phyloP scores from a whole-genome alignment of 805 yeast genomes.

The Suhomyces vadensis region DNA sequence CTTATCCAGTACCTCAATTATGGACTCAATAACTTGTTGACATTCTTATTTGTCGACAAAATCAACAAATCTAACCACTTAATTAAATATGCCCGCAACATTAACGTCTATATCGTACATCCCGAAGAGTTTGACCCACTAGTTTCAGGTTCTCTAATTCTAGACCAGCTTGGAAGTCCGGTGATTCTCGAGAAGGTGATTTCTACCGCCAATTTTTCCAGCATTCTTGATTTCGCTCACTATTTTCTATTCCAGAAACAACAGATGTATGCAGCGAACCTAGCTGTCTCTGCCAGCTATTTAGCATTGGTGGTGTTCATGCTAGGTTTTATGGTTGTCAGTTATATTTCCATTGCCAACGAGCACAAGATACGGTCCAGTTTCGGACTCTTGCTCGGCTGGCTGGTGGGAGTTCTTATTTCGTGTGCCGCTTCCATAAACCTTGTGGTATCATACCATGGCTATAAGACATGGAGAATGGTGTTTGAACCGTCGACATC shows the following conservation, averaged over 20 bases:
- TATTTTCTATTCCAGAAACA: constrained; percentile 15
- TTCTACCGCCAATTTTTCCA: constrained; percentile 11
- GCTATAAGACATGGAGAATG: constrained; percentile 24
- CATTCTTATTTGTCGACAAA: constrained; percentile 27
- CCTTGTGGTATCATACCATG: constrained; percentile 18
- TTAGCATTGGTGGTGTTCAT: constrained; percentile 3
- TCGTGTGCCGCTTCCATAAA: constrained; percentile 30
- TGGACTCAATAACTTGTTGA: constrained; percentile 21
- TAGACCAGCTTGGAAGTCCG: neutral
- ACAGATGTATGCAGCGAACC: constrained; percentile 4
- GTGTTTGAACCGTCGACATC: constrained; percentile 29
- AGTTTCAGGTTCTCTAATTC: constrained; percentile 1
- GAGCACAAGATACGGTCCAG: constrained; percentile 35
- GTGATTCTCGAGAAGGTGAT: constrained; percentile 6
- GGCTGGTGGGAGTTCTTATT: constrained; percentile 30
- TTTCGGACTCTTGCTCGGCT: constrained; percentile 37
- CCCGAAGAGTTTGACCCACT: constrained; percentile 3
- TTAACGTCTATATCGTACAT: constrained; percentile 27
- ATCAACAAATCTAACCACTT: constrained; percentile 29
- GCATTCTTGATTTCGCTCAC: constrained; percentile 18
- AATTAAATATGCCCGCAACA: constrained; percentile 23
- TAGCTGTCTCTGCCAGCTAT: constrained; percentile 6
- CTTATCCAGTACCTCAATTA: constrained; percentile 27
- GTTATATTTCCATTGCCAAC: constrained; percentile 34
- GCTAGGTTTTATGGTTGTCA: constrained; percentile 16